These are phyloP conservation scores for Arctostaphylos glauca DNA, from an alignment of 148 eudicot genomes.

Conservation along the genomic window DNA sequence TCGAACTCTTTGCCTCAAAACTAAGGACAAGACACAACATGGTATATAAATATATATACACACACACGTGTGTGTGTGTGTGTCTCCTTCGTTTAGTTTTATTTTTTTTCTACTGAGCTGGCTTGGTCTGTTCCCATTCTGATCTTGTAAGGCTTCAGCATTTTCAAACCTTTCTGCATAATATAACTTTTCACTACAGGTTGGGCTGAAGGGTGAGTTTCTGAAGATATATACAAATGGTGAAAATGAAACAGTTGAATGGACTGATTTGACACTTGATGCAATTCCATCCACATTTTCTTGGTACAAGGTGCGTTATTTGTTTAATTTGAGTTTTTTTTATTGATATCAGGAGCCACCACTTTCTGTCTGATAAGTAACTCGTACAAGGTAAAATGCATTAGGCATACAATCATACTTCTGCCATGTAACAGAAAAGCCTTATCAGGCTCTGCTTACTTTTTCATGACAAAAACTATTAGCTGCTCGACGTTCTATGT, in stretches of 20 bases:
- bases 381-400: not conserved
- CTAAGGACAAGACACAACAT: no score
- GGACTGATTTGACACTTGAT: conserved; percentile 58
- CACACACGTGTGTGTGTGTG: no score
- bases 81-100: not conserved
- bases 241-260: conserved; percentile 43
- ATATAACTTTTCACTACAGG: conserved; percentile 34
- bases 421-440: not conserved
- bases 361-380: not conserved
- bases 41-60: no score
- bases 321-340: not conserved
- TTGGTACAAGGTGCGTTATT: conserved; percentile 81
- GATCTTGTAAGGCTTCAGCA: not conserved
- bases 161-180: not conserved
- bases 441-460: not conserved
- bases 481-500: not conserved
- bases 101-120: not conserved
- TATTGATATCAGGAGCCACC: not conserved
- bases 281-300: conserved; percentile 48
- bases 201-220: conserved; percentile 88
- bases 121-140: not conserved
- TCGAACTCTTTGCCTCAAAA: not conserved
- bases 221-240: conserved; percentile 48
- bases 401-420: not conserved
- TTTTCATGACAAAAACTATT: not conserved